Percentiles rank a stretch among this genome's conserved stretches.
phyloP scores from a whole-genome alignment of 2,329 filamentous ascomycete genomes.

The Fusarium sp. region DNA sequence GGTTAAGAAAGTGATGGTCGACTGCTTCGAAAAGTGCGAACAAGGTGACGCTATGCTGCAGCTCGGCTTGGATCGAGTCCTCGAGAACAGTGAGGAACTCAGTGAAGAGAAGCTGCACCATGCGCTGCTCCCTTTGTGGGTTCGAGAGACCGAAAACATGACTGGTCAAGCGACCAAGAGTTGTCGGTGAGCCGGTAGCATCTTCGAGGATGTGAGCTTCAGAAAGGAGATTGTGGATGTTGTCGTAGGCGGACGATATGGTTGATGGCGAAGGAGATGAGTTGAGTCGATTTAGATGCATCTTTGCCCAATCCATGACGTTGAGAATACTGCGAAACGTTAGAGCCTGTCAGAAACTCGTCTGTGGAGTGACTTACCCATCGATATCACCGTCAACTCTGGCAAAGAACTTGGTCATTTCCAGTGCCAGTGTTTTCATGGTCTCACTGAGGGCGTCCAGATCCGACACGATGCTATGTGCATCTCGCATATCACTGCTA shows the following conservation, averaged over 20 bases:
- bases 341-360: constrained; percentile 10
- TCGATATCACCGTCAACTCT: constrained; percentile 95
- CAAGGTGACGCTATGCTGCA: constrained; percentile 81
- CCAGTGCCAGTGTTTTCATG: constrained; percentile 84
- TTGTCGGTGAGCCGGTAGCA: constrained; percentile 68
- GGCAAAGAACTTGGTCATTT: constrained; percentile 92
- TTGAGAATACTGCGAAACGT: constrained; percentile 75
- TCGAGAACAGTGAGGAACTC: constrained; percentile 90
- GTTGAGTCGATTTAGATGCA: constrained; percentile 80
- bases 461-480: constrained; percentile 84
- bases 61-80: constrained; percentile 86
- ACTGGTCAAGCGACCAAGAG: constrained; percentile 75
- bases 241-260: constrained; percentile 80
- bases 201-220: constrained; percentile 71
- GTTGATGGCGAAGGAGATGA: constrained; percentile 66
- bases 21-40: constrained; percentile 93
- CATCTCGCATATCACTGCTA: constrained; percentile 90
- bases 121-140: constrained; percentile 81
- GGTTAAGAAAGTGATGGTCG: constrained; percentile 88
- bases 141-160: constrained; percentile 83
- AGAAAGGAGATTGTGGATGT: constrained; percentile 82
- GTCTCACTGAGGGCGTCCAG: constrained; percentile 88
- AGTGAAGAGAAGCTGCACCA: constrained; percentile 84
- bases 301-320: constrained; percentile 95
- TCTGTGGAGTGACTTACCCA: constrained; percentile 61